phyloP scores from a whole-genome alignment of 495 filamentous ascomycete genomes.

The Diplogelasinospora grovesii region DNA sequence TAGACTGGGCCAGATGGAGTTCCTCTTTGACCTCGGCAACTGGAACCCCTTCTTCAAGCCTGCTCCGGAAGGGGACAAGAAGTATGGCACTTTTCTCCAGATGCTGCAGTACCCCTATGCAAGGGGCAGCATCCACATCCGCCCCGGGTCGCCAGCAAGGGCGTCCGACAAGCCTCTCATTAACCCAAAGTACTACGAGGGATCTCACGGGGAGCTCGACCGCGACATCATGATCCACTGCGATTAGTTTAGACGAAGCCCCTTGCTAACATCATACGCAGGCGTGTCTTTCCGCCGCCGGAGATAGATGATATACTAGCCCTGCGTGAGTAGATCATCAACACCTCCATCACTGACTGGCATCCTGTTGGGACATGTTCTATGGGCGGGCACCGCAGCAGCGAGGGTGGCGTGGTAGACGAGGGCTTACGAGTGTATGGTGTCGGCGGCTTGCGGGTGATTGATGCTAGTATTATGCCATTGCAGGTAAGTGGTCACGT shows the following conservation, averaged over 20 bases:
- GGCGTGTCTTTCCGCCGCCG: conserved; percentile 32
- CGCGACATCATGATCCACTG: conserved; percentile 34
- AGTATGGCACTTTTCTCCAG: conserved; percentile 46
- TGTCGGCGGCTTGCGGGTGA: conserved; percentile 41
- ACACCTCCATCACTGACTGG: conserved; percentile 38
- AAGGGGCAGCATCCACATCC: conserved; percentile 42
- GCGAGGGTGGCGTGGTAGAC: conserved; percentile 42
- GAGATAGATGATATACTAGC: conserved; percentile 24
- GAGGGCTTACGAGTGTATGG: conserved; percentile 44
- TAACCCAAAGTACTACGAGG: conserved; percentile 39
- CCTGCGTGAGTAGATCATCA: conserved; percentile 31
- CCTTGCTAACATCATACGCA: conserved; percentile 31
- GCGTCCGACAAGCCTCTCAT: conserved; percentile 18
- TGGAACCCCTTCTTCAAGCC: conserved; percentile 38
- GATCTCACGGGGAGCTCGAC: conserved; percentile 35
- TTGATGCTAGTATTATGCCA: conserved; percentile 49
- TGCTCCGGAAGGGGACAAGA: conserved; percentile 29
- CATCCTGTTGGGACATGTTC: conserved; percentile 49
- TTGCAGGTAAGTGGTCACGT: conserved; percentile 43
- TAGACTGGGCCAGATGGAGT: conserved; percentile 45
- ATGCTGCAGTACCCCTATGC: conserved; percentile 51
- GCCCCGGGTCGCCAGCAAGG: conserved; percentile 4
- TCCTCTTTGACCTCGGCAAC: conserved; percentile 44
- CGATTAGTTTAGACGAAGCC: conserved; percentile 41
- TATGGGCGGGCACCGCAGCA: conserved; percentile 37